A percentile compares a stretch with the other conserved stretches of the same genome.
Conservation (phyloP, 1,284 basidiomycete species). For the Boletellus dicymbophilus region DNA sequence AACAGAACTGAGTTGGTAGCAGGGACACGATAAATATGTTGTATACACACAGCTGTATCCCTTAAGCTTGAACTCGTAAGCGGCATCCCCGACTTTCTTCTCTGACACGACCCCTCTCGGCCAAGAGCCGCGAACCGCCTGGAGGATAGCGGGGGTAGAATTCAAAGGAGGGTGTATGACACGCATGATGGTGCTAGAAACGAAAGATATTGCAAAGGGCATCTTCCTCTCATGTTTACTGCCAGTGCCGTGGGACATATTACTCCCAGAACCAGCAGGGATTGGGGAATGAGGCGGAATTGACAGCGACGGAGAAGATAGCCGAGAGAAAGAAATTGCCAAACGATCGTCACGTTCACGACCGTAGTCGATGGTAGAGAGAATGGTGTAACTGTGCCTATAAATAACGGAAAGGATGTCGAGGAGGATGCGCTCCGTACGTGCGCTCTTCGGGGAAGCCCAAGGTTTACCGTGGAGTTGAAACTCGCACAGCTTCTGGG, state of each 20-base stretch:
- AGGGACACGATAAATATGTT: conserved; percentile 8
- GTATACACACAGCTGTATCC: conserved; percentile 69
- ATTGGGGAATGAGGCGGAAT: conserved; percentile 36
- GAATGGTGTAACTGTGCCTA: conserved; percentile 59
- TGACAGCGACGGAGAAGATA: conserved; percentile 31
- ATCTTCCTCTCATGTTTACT: conserved; percentile 38
- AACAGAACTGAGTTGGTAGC: conserved; percentile 21
- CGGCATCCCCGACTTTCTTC: conserved; percentile 69
- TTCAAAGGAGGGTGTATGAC: conserved; percentile 74
- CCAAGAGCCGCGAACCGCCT: conserved; percentile 77
- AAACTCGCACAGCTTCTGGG: conserved; percentile 67
- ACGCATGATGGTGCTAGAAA: conserved; percentile 64
- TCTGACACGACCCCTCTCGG: conserved; percentile 75
- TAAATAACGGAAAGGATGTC: conserved; percentile 65
- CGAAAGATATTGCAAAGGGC: conserved; percentile 74
- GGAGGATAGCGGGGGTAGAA: conserved; percentile 74
- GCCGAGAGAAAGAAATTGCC: conserved; percentile 65
- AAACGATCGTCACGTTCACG: conserved; percentile 73
- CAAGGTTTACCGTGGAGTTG: conserved; percentile 69
- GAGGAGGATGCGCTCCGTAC: conserved; percentile 68
- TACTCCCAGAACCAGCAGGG: conserved; percentile 39
- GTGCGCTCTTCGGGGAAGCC: conserved; percentile 62
- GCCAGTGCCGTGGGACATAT: conserved; percentile 37
- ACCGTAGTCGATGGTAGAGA: conserved; percentile 76
- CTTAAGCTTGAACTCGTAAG: conserved; percentile 78